Evolutionary conservation across 345 rosid genomes (phyloP).

Genomic region (Camelina neglecta): DNA sequence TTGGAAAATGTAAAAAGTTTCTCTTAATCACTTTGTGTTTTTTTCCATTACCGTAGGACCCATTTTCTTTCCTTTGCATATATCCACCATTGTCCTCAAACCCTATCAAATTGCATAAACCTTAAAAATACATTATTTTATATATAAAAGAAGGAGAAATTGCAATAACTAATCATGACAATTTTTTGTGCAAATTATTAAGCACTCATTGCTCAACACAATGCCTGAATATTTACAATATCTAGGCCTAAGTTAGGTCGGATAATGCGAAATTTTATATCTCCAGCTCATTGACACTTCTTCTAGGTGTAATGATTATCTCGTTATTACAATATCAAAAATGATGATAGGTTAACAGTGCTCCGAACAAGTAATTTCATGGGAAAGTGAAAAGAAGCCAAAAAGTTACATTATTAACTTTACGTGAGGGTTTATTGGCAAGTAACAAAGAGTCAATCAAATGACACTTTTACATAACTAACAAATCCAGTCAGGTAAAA

Average conservation of each 20-base stretch:
- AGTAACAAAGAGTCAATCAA: conserved; percentile 30
- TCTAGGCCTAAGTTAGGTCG: conserved; percentile 39
- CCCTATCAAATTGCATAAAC: conserved; percentile 23
- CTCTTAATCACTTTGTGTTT: conserved; percentile 6
- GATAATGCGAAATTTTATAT: conserved; percentile 29
- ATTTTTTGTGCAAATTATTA: conserved; percentile 35
- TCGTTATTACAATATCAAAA: conserved; percentile 18
- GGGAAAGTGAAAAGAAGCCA: conserved; percentile 30
- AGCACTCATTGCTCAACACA: conserved; percentile 41
- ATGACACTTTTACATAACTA: conserved; percentile 12
- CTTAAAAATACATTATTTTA: conserved; percentile 32
- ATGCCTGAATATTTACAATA: conserved; percentile 36
- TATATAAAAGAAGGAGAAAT: conserved; percentile 8
- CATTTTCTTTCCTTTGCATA: conserved; percentile 27
- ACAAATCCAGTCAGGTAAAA: conserved; percentile 17
- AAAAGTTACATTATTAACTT: conserved; percentile 41
- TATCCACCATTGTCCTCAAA: conserved; percentile 27
- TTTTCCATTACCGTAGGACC: conserved; percentile 33
- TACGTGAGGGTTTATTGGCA: conserved; percentile 33
- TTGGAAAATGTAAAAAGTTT: conserved; percentile 31
- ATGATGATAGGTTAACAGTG: neutral
- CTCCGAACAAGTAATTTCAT: conserved; percentile 22
- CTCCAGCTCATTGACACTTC: conserved; percentile 33
- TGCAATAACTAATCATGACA: conserved; percentile 42
- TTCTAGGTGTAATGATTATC: conserved; percentile 30